Conservation (phyloP, 2,329 filamentous ascomycete species). For the Colletotrichum echinochloae region DNA sequence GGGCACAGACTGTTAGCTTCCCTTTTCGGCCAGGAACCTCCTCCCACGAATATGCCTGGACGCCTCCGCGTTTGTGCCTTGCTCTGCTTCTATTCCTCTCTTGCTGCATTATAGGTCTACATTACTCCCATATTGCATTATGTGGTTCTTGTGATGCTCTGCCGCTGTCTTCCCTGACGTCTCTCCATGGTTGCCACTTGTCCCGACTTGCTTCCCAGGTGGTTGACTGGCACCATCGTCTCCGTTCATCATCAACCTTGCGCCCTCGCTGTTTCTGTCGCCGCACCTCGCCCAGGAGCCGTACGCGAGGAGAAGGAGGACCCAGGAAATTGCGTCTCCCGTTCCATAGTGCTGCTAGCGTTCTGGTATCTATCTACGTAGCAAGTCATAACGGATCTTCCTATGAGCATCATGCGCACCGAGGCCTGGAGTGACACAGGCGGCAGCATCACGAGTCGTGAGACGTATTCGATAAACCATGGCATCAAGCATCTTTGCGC, state of each 20-base stretch:
- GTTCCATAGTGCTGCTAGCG: constrained; percentile 37
- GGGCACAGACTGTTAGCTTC: constrained; percentile 41
- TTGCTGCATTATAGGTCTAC: not conserved
- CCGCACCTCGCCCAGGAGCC: constrained; percentile 10
- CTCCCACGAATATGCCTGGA: constrained; percentile 39
- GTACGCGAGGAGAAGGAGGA: constrained; percentile 27
- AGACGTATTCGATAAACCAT: constrained; percentile 26
- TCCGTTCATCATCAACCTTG: constrained; percentile 27
- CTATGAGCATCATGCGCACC: constrained; percentile 37
- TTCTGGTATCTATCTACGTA: constrained; percentile 36
- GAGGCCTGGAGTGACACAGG: constrained; percentile 36
- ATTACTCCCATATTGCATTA: not conserved
- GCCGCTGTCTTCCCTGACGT: constrained; percentile 3
- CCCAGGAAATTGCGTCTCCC: constrained; percentile 35
- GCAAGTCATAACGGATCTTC: constrained; percentile 40
- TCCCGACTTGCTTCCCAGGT: not conserved
- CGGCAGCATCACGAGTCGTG: constrained; percentile 39
- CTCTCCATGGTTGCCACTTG: not conserved
- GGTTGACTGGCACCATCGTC: constrained; percentile 5
- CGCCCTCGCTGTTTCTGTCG: constrained; percentile 17
- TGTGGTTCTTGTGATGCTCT: not conserved
- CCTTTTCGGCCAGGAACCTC: constrained; percentile 40
- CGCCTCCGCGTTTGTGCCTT: constrained; percentile 38
- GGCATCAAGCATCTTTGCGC: constrained; percentile 18
- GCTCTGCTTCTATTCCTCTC: constrained; percentile 18